These are phyloP conservation scores for Parastagonospora nodorum DNA, from an alignment of 2,329 filamentous ascomycete species.

Conservation along the genomic window DNA sequence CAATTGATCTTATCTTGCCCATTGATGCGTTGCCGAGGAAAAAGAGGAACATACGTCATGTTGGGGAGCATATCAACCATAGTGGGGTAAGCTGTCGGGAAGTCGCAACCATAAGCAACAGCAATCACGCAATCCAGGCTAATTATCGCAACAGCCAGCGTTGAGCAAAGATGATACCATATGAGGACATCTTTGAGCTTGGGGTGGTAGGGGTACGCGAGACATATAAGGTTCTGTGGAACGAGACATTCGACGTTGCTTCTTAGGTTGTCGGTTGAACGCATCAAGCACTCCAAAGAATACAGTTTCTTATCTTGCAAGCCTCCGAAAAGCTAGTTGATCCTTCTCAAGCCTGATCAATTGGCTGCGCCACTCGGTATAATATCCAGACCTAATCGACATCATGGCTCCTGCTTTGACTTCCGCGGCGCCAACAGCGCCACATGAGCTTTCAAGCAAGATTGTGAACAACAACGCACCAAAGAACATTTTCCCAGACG, in stretches of 20 bases:
- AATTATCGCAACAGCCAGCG: slow-evolving; percentile 31
- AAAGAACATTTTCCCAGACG: slow-evolving; percentile 64
- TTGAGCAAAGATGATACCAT: slow-evolving; percentile 16
- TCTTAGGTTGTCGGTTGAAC: neutral
- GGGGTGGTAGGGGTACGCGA: slow-evolving; percentile 13
- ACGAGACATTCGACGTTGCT: neutral
- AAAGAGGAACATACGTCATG: slow-evolving; percentile 6
- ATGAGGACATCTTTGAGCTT: slow-evolving; percentile 10
- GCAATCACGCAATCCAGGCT: slow-evolving; percentile 39
- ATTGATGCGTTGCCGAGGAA: neutral
- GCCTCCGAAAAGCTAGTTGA: neutral
- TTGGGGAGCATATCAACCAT: neutral
- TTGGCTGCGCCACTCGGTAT: neutral
- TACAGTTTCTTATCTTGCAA: neutral
- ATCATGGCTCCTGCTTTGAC: slow-evolving; percentile 50
- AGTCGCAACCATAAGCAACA: slow-evolving; percentile 4
- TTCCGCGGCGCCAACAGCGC: slow-evolving; percentile 40
- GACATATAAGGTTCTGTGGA: slow-evolving; percentile 12
- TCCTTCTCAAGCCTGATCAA: neutral
- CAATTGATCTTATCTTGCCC: neutral
- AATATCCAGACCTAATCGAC: neutral
- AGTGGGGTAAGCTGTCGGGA: slow-evolving; percentile 6
- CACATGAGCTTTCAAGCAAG: slow-evolving; percentile 42
- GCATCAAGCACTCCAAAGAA: neutral
- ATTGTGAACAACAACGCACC: slow-evolving; percentile 43